Percentiles rank a stretch among this genome's conserved stretches.
Conservation (phyloP, 495 filamentous ascomycete species). For the Aspergillus taichungensis region DNA sequence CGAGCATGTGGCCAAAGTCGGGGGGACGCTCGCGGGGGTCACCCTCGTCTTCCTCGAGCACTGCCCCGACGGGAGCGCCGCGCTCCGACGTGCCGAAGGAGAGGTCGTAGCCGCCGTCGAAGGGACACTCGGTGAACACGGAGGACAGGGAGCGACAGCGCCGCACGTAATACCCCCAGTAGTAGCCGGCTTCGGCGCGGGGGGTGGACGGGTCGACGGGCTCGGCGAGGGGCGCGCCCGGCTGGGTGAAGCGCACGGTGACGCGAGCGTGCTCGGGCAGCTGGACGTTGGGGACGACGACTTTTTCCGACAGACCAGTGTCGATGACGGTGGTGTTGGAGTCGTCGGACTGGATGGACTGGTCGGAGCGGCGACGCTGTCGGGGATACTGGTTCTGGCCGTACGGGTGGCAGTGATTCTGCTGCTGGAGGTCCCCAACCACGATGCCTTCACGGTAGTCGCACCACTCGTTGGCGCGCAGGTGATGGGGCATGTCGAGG, state of each 20-base stretch:
- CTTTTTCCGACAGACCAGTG: constrained; percentile 22
- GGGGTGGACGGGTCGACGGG: constrained; percentile 52
- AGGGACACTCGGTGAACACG: constrained; percentile 57
- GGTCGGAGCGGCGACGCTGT: background rate
- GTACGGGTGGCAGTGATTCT: constrained; percentile 1
- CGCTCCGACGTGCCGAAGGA: constrained; percentile 70
- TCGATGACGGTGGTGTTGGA: constrained; percentile 17
- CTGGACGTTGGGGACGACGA: constrained; percentile 38
- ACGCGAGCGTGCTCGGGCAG: constrained; percentile 55
- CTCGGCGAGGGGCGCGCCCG: constrained; percentile 25
- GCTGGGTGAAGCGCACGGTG: constrained; percentile 48
- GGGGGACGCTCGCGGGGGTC: constrained; percentile 9
- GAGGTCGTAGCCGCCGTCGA: constrained; percentile 56
- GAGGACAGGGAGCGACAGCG: constrained; percentile 47
- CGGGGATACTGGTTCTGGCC: background rate
- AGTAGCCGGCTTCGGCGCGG: constrained; percentile 59
- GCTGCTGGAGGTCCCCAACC: constrained; percentile 13
- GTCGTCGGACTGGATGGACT: constrained; percentile 1
- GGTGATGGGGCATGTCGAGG: constrained; percentile 70
- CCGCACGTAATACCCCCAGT: constrained; percentile 66
- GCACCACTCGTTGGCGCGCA: constrained; percentile 55
- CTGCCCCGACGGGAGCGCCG: constrained; percentile 44
- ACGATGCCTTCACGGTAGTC: constrained; percentile 66
- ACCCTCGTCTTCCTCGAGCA: constrained; percentile 28
- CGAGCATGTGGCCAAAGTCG: constrained; percentile 55